Conservation (phyloP, 2,329 filamentous ascomycete species). For the Aspergillus clavatus region DNA sequence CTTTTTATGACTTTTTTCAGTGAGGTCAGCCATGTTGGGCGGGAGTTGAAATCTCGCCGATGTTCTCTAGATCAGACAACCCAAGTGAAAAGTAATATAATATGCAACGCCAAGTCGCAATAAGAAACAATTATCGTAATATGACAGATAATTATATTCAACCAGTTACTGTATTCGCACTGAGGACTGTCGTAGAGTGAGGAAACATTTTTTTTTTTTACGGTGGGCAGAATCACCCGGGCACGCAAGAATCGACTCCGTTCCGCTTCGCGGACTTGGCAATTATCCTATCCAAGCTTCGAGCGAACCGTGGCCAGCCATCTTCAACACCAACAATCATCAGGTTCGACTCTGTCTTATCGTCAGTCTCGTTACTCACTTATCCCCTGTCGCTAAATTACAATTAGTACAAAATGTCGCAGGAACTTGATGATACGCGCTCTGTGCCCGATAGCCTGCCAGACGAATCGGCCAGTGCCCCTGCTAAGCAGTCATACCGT, state of each 20-base stretch:
- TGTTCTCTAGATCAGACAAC: no score
- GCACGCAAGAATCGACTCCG: background rate
- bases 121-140: no score
- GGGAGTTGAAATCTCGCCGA: background rate
- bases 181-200: no score
- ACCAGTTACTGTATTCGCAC: background rate
- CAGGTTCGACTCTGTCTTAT: no score
- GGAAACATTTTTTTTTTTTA: constrained; percentile 30
- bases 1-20: constrained; percentile 51
- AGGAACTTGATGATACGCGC: constrained; percentile 25
- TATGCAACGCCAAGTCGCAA: no score
- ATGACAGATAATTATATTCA: background rate
- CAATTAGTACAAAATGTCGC: constrained; percentile 26
- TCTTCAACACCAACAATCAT: constrained; percentile 5
- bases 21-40: constrained; percentile 26
- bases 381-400: no score
- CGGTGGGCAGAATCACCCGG: constrained; percentile 24
- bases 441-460: constrained; percentile 29
- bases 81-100: no score
- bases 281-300: constrained; percentile 9
- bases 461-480: constrained; percentile 30
- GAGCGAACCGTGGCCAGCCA: constrained; percentile 9
- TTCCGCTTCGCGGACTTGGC: constrained; percentile 20
- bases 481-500: constrained; percentile 55
- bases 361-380: no score